Conservation (phyloP, 768 basidiomycete species). For the Suillus discolor region DNA sequence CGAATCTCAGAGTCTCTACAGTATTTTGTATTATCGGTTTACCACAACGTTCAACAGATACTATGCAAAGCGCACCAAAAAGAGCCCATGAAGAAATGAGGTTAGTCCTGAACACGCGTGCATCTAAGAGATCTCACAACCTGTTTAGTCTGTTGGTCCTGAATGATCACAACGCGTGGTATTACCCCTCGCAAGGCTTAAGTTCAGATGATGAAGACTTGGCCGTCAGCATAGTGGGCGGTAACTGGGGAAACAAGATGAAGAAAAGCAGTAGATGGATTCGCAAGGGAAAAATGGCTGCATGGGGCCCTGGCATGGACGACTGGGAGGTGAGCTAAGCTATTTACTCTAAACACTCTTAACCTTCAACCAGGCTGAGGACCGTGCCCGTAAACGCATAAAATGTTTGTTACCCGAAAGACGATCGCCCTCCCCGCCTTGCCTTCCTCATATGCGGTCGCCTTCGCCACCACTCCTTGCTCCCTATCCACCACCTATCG, state of each 20-base stretch:
- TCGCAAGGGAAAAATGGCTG: slow-evolving; percentile 76
- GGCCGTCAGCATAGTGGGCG: slow-evolving; percentile 47
- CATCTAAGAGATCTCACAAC: slow-evolving; percentile 11
- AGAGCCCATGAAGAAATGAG: slow-evolving; percentile 34
- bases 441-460: slow-evolving; percentile 74
- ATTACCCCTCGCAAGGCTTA: slow-evolving; percentile 80
- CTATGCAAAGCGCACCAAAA: slow-evolving; percentile 27
- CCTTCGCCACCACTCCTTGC: slow-evolving; percentile 79
- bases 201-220: slow-evolving; percentile 65
- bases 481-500: slow-evolving; percentile 70
- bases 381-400: slow-evolving; percentile 80
- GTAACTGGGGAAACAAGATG: slow-evolving; percentile 87
- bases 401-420: slow-evolving; percentile 64
- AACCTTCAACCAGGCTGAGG: slow-evolving; percentile 60
- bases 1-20: no score
- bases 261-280: slow-evolving; percentile 80
- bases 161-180: slow-evolving; percentile 80
- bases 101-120: slow-evolving; percentile 18
- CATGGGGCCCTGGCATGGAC: slow-evolving; percentile 84
- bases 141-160: slow-evolving; percentile 46
- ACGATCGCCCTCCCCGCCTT: slow-evolving; percentile 72
- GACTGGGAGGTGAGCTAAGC: slow-evolving; percentile 72
- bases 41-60: background rate
- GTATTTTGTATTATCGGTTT: background rate
- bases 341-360: slow-evolving; percentile 14